Evolutionary conservation across 2,329 filamentous ascomycete species (phyloP).

Genomic region (Verticillium dahliae): DNA sequence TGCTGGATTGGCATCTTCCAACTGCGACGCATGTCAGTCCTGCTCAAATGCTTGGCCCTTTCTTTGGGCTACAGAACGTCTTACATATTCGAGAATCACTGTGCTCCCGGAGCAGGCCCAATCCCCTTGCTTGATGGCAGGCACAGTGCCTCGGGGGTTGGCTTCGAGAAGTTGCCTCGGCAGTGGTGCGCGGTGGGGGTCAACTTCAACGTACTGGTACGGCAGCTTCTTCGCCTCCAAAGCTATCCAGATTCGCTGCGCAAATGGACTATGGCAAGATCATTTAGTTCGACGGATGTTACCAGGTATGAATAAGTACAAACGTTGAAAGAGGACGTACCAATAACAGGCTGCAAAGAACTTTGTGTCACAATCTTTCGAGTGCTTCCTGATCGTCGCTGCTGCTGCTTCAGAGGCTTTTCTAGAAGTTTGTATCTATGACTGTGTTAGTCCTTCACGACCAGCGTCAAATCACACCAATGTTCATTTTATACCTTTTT

Average conservation of each 20-base stretch:
- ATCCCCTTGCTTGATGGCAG: constrained; percentile 68
- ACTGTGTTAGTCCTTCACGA: not conserved
- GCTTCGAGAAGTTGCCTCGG: constrained; percentile 57
- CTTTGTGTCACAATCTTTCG: constrained; percentile 65
- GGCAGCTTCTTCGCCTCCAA: constrained; percentile 70
- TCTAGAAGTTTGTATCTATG: constrained; percentile 28
- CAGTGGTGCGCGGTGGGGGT: constrained; percentile 66
- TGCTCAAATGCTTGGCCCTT: not conserved
- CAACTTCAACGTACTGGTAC: constrained; percentile 83
- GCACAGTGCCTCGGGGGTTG: constrained; percentile 70
- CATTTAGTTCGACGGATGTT: not conserved
- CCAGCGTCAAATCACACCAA: constrained; percentile 39
- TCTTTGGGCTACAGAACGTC: constrained; percentile 14
- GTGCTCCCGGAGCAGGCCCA: constrained; percentile 80
- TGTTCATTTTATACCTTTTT: constrained; percentile 68
- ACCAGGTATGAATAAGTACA: not conserved
- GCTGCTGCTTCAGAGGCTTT: constrained; percentile 67
- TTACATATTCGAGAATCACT: constrained; percentile 78
- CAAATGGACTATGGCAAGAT: constrained; percentile 57
- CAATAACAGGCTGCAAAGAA: constrained; percentile 81
- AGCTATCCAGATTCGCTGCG: constrained; percentile 84
- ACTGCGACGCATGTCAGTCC: constrained; percentile 27
- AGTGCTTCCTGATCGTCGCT: constrained; percentile 62
- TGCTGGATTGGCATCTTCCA: constrained; percentile 65
- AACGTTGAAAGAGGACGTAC: constrained; percentile 34